These are phyloP conservation scores for Irpex lacteus DNA, from an alignment of 1,284 basidiomycete species.

Conservation along the genomic window DNA sequence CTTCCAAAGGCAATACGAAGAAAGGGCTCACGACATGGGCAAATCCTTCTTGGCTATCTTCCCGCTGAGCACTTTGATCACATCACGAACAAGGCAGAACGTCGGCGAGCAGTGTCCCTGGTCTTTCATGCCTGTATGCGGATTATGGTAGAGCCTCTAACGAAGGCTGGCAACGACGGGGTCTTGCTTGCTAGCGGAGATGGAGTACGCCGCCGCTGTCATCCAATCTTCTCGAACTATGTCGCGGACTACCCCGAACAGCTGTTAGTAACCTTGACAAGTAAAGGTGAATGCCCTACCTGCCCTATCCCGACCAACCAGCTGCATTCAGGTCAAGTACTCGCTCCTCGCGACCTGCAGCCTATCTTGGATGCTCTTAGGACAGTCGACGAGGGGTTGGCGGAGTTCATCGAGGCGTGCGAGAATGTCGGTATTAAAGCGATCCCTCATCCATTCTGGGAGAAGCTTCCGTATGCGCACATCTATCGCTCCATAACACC, in stretches of 20 bases:
- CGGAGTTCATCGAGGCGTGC: conserved; percentile 11
- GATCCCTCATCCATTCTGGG: conserved; percentile 35
- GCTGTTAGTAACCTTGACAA: conserved; percentile 20
- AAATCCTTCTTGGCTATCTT: conserved; percentile 38
- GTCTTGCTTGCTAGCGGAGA: conserved; percentile 23
- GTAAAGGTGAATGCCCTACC: conserved; percentile 19
- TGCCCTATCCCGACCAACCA: conserved; percentile 11
- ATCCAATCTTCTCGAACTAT: conserved; percentile 26
- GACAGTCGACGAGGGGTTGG: not conserved
- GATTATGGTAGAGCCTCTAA: conserved; percentile 17
- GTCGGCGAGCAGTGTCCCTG: conserved; percentile 16
- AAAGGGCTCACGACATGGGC: conserved; percentile 31
- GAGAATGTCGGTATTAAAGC: conserved; percentile 14
- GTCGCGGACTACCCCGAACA: conserved; percentile 30
- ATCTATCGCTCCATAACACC: conserved; percentile 36
- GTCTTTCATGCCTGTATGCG: conserved; percentile 24
- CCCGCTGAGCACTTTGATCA: conserved; percentile 32
- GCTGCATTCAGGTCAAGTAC: conserved; percentile 3
- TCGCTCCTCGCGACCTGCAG: conserved; percentile 1
- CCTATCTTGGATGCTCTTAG: conserved; percentile 10
- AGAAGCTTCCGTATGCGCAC: conserved; percentile 32
- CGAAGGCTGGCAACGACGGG: conserved; percentile 13
- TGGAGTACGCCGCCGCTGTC: conserved; percentile 20
- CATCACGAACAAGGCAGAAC: conserved; percentile 22
- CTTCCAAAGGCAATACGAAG: conserved; percentile 38